Percentiles rank a stretch among this genome's conserved stretches.
Evolutionary conservation across 495 filamentous ascomycete genomes (phyloP).

Genomic region (Usnea hakonensis): DNA sequence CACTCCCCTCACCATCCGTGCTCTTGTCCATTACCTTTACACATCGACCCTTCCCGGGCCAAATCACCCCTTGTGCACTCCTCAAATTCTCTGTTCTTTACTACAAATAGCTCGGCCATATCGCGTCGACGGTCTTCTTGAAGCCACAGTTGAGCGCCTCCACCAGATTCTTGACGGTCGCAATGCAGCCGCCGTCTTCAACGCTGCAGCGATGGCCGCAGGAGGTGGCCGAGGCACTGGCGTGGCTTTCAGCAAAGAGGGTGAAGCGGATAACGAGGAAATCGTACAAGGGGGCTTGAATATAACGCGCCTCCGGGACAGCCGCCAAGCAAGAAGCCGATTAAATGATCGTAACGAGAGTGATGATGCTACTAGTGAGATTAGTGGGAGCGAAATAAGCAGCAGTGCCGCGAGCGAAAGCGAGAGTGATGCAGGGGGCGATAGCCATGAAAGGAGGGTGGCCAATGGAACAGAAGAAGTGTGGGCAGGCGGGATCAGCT

Average conservation of each 20-base stretch:
- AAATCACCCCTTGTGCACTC: slow-evolving; percentile 73
- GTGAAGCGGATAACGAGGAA: slow-evolving; percentile 12
- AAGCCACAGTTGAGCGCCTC: slow-evolving; percentile 83
- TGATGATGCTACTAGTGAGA: slow-evolving; percentile 17
- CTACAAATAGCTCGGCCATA: slow-evolving; percentile 92
- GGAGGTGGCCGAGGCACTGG: slow-evolving; percentile 74
- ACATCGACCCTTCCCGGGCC: slow-evolving; percentile 76
- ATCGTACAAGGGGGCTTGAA: slow-evolving; percentile 7
- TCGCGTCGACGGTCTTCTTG: slow-evolving; percentile 81
- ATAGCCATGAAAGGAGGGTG: slow-evolving; percentile 38
- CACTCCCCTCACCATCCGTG: slow-evolving; percentile 76
- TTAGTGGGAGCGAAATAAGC: slow-evolving; percentile 19
- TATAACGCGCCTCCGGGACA: slow-evolving; percentile 7
- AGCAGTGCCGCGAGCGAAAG: slow-evolving; percentile 29
- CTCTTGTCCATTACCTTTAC: slow-evolving; percentile 87
- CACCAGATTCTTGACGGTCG: slow-evolving; percentile 84
- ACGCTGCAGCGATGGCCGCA: slow-evolving; percentile 95
- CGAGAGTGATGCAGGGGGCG: slow-evolving; percentile 32
- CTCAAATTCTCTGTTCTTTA: slow-evolving; percentile 90
- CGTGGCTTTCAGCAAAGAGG: slow-evolving; percentile 29
- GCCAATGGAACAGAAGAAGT: slow-evolving; percentile 36
- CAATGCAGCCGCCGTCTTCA: slow-evolving; percentile 96
- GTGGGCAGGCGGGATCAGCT: slow-evolving; percentile 79
- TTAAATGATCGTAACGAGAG: slow-evolving; percentile 11
- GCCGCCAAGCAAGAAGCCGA: slow-evolving; percentile 5